Evolutionary conservation across 257 asterid species (phyloP).

Genomic region (Haberlea rhodopensis): DNA sequence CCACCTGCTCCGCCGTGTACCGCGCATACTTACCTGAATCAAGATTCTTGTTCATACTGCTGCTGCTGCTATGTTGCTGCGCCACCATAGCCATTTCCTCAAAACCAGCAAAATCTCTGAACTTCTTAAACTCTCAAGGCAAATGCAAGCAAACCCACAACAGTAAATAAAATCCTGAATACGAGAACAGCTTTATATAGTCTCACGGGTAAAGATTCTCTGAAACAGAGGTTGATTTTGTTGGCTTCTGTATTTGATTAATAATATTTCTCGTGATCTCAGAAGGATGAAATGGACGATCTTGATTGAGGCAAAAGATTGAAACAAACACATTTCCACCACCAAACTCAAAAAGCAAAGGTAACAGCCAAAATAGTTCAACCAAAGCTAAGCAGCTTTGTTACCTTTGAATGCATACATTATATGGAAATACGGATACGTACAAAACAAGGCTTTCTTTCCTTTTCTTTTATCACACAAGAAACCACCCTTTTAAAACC

Average conservation of each 20-base stretch:
- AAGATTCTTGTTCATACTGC: conserved; percentile 69
- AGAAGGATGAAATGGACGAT: conserved; percentile 40
- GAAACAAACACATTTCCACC: conserved; percentile 35
- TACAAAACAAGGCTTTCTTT: conserved; percentile 35
- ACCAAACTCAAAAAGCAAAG: conserved; percentile 34
- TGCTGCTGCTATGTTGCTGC: conserved; percentile 56
- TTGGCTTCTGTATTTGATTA: conserved; percentile 2
- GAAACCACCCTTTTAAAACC: conserved; percentile 19
- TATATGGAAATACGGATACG: conserved; percentile 31
- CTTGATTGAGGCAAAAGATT: conserved; percentile 49
- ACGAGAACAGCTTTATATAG: not conserved
- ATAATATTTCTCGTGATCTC: conserved; percentile 25
- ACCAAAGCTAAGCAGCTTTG: conserved; percentile 50
- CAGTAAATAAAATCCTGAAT: conserved; percentile 11
- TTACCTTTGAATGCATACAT: conserved; percentile 20
- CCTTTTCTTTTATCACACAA: not conserved
- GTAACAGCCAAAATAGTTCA: conserved; percentile 65
- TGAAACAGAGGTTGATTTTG: not conserved
- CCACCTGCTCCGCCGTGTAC: conserved; percentile 91
- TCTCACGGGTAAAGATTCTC: not conserved
- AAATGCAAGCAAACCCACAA: conserved; percentile 1
- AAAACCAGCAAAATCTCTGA: conserved; percentile 2
- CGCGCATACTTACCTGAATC: conserved; percentile 87
- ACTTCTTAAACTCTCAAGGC: conserved; percentile 1
- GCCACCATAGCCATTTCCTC: conserved; percentile 85